These are phyloP conservation scores for Prorocentrum cordatum DNA, from an alignment of 169 alveolate species.

Conservation along the genomic window DNA sequence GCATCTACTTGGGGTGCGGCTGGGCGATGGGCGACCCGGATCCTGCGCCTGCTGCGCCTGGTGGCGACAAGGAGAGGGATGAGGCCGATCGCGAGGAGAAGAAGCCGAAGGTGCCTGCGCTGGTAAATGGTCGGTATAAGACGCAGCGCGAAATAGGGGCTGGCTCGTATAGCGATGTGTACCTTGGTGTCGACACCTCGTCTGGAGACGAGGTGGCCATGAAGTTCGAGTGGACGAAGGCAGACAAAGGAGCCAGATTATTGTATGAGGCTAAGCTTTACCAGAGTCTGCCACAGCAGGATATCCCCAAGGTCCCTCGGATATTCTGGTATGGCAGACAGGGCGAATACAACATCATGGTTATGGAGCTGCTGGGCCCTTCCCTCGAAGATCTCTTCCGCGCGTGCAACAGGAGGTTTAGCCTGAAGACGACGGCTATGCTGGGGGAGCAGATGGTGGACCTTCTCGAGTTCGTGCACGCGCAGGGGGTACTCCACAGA, in stretches of 20 bases:
- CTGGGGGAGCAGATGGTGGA: slow-evolving; percentile 88
- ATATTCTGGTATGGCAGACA: background rate
- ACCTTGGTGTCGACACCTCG: background rate
- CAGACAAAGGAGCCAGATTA: background rate
- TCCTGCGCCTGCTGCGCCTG: too few species aligned
- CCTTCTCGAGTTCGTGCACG: slow-evolving; percentile 84
- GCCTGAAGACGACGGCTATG: background rate
- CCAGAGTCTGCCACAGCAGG: background rate
- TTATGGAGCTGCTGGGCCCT: background rate
- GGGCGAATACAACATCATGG: background rate
- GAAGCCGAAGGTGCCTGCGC: too few species aligned
- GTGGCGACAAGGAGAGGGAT: background rate
- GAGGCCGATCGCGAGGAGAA: too few species aligned
- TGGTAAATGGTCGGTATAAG: background rate
- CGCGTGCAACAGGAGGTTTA: background rate
- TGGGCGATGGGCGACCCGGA: too few species aligned
- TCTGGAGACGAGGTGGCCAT: background rate
- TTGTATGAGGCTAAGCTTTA: background rate
- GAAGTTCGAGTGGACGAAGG: background rate
- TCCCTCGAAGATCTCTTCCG: background rate
- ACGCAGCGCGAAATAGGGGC: background rate
- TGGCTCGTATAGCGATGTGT: background rate
- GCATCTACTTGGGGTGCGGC: too few species aligned
- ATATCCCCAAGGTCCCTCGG: background rate
- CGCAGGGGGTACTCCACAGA: slow-evolving; percentile 85